Evolutionary conservation across 257 asterid species (phyloP).

Genomic region (Solanum chilense): DNA sequence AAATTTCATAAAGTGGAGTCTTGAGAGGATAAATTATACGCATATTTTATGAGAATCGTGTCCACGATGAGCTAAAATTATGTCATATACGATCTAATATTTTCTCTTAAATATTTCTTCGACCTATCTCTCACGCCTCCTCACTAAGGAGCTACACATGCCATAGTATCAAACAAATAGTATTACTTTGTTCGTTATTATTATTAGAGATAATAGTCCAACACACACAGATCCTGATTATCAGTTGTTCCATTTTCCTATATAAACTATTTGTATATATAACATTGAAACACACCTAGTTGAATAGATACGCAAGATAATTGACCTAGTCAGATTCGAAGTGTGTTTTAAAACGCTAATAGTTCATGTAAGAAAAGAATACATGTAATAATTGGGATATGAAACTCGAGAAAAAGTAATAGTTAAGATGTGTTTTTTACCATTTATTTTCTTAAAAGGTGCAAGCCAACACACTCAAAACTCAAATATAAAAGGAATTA

Average conservation of each 20-base stretch:
- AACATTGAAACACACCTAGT: background rate
- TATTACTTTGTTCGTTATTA: no score
- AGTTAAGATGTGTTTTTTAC: rapidly evolving
- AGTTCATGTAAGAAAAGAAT: background rate
- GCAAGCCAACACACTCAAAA: background rate
- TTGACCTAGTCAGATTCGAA: background rate
- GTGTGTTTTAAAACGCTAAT: background rate
- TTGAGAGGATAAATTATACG: no score
- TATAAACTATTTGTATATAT: no score
- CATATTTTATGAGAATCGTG: rapidly evolving
- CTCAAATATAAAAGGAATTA: background rate
- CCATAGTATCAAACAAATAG: background rate
- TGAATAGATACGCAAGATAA: background rate
- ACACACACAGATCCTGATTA: background rate
- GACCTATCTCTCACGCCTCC: background rate
- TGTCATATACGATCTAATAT: rapidly evolving
- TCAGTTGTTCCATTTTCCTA: background rate
- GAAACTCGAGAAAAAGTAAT: background rate
- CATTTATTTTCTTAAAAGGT: background rate
- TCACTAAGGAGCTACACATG: background rate
- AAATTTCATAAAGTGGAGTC: no score
- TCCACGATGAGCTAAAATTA: no score
- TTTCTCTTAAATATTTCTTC: rapidly evolving
- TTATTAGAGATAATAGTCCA: background rate
- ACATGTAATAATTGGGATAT: rapidly evolving